phyloP scores from a whole-genome alignment of 192 early-diverging fungal species.

The Coemansia sp. region DNA sequence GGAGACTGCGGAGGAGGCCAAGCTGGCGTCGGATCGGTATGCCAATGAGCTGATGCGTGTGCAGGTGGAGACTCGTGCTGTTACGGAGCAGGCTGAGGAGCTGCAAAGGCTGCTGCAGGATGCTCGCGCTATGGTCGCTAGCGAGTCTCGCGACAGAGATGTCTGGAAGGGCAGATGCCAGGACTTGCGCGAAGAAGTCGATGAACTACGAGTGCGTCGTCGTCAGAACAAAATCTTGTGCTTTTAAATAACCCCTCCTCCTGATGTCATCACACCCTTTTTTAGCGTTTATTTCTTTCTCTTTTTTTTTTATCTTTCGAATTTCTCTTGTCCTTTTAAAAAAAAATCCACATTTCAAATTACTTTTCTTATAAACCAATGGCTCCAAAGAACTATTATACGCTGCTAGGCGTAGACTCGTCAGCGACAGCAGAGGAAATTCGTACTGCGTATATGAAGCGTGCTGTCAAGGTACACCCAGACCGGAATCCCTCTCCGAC shows the following conservation, averaged over 20 bases:
- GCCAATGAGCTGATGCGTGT: constrained; percentile 49
- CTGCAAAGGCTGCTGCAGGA: constrained; percentile 40
- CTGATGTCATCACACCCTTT: not conserved
- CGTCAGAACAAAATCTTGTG: constrained; percentile 49
- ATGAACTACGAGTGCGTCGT: constrained; percentile 35
- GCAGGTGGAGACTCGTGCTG: constrained; percentile 38
- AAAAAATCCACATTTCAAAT: not conserved
- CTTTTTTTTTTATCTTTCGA: not conserved
- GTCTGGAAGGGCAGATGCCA: constrained; percentile 52
- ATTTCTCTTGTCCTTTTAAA: not conserved
- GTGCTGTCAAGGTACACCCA: constrained; percentile 72
- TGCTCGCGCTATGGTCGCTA: constrained; percentile 26
- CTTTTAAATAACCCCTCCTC: constrained; percentile 15
- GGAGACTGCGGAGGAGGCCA: constrained; percentile 32
- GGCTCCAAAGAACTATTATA: constrained; percentile 65
- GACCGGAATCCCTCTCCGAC: constrained; percentile 65
- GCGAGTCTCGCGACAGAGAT: constrained; percentile 53
- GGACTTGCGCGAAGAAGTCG: constrained; percentile 51
- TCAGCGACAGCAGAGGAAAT: constrained; percentile 70
- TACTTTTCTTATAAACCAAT: not conserved
- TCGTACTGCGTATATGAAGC: constrained; percentile 79
- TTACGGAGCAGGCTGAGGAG: constrained; percentile 25
- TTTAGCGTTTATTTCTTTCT: not conserved
- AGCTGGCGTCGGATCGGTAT: constrained; percentile 30
- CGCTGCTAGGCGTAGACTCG: constrained; percentile 62